Evolutionary conservation across 495 filamentous ascomycete species (phyloP).

Genomic region (Xylaria acuta): DNA sequence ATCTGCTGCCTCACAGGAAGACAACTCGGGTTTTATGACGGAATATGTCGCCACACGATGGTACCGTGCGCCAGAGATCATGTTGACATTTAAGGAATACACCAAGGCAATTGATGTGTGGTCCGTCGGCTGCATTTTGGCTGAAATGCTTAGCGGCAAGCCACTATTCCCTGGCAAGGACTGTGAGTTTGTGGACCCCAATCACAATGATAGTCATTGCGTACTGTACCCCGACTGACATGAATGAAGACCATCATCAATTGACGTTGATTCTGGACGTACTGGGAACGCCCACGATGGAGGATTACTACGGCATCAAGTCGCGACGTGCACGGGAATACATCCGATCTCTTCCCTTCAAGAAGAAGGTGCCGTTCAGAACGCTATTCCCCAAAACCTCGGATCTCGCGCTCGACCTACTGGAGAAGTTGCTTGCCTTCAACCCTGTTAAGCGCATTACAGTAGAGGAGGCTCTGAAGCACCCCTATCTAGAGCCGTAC

Average conservation of each 20-base stretch:
- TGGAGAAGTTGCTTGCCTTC: conserved; percentile 96
- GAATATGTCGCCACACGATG: conserved; percentile 99
- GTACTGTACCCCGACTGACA: conserved; percentile 28
- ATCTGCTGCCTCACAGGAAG: conserved; percentile 90
- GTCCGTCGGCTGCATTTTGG: conserved; percentile 98
- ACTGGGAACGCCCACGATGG: conserved; percentile 98
- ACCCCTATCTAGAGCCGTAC: conserved; percentile 98
- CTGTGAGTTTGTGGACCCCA: conserved; percentile 65
- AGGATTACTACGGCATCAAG: conserved; percentile 99
- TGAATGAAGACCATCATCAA: conserved; percentile 86
- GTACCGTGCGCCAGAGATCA: conserved; percentile 99
- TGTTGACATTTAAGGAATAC: conserved; percentile 99
- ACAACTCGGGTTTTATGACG: conserved; percentile 99
- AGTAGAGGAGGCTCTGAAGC: conserved; percentile 94
- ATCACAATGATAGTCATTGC: neutral
- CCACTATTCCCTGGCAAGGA: conserved; percentile 99
- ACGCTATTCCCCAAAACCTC: conserved; percentile 97
- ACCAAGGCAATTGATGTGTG: conserved; percentile 99
- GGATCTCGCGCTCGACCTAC: conserved; percentile 87
- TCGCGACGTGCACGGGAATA: conserved; percentile 97
- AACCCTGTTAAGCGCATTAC: conserved; percentile 99
- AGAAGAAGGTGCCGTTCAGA: conserved; percentile 99
- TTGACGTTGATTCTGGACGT: conserved; percentile 97
- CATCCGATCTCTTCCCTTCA: conserved; percentile 99
- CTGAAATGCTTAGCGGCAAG: conserved; percentile 99